phyloP scores from a whole-genome alignment of 2,329 filamentous ascomycete species.

The Anisogramma anomala region DNA sequence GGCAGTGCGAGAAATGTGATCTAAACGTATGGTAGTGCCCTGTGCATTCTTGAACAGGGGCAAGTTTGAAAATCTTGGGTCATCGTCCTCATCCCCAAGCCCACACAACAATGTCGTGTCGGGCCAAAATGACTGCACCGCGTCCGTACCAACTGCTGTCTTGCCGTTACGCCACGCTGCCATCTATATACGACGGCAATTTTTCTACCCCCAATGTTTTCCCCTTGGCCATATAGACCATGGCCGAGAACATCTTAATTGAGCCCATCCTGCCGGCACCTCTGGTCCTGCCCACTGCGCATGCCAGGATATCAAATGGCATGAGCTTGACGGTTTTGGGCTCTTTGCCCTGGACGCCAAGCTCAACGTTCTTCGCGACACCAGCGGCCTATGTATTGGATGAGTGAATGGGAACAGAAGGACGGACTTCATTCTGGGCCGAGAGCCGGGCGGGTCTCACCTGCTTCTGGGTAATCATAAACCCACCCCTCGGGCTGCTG shows the following conservation, averaged over 20 bases:
- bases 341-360: slow-evolving; percentile 32
- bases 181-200: slow-evolving; percentile 34
- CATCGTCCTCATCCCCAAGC: too few relatives aligned
- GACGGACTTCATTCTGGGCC: neutral
- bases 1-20: too few relatives aligned
- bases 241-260: slow-evolving; percentile 38
- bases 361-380: slow-evolving; percentile 43
- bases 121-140: neutral
- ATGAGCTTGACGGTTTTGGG: slow-evolving; percentile 34
- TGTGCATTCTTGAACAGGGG: too few relatives aligned
- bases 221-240: slow-evolving; percentile 41
- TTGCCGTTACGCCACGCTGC: slow-evolving; percentile 31
- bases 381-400: slow-evolving; percentile 28
- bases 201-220: slow-evolving; percentile 36
- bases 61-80: too few relatives aligned
- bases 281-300: slow-evolving; percentile 36
- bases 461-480: slow-evolving; percentile 37
- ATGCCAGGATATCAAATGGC: slow-evolving; percentile 37
- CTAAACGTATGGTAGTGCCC: too few relatives aligned
- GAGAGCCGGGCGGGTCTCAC: slow-evolving; percentile 19
- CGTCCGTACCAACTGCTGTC: neutral
- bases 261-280: slow-evolving; percentile 37
- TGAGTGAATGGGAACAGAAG: neutral
- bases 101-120: too few relatives aligned
- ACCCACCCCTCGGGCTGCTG: slow-evolving; percentile 35